Percentiles rank a stretch among this genome's conserved stretches.
phyloP scores from a whole-genome alignment of 1,139 yeast species.

The Fermentozyma sake region DNA sequence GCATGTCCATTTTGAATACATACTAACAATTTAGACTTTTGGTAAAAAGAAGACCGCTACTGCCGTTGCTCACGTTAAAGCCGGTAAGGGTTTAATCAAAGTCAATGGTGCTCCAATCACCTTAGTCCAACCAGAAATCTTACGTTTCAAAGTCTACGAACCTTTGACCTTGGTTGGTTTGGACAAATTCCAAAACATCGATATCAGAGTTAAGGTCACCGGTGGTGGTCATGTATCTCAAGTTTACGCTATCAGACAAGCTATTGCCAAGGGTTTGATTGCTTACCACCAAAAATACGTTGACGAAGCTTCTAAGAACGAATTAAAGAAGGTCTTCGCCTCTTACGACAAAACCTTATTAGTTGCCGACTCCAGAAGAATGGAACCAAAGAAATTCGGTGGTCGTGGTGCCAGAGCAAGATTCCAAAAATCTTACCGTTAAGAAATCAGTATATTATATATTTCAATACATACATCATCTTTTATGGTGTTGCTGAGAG shows the following conservation, averaged over 20 bases:
- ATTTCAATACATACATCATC: too few relatives aligned
- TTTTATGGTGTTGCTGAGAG: too few relatives aligned
- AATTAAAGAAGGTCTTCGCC: conserved; percentile 96
- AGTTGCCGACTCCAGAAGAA: conserved; percentile 99
- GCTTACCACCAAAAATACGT: conserved; percentile 99
- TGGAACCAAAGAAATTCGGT: conserved; percentile 99
- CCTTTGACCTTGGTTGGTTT: conserved; percentile 97
- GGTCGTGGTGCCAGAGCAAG: conserved; percentile 99
- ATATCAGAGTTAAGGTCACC: conserved; percentile 97
- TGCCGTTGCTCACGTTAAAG: conserved; percentile 99
- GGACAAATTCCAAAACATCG: conserved; percentile 97
- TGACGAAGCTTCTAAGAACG: conserved; percentile 99
- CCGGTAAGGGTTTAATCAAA: conserved; percentile 99
- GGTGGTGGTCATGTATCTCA: conserved; percentile 99
- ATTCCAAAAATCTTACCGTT: conserved; percentile 99
- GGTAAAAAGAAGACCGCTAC: conserved; percentile 99
- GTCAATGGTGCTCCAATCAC: conserved; percentile 99
- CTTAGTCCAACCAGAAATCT: conserved; percentile 97
- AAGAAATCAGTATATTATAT: conserved; percentile 28
- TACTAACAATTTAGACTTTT: conserved; percentile 62
- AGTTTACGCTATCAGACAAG: conserved; percentile 99
- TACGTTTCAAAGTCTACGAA: conserved; percentile 99
- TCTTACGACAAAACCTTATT: conserved; percentile 99
- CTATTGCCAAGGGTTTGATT: conserved; percentile 98
- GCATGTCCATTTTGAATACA: background rate